These are phyloP conservation scores for Boletus tomentosulus DNA, from an alignment of 768 basidiomycete species.

Conservation along the genomic window DNA sequence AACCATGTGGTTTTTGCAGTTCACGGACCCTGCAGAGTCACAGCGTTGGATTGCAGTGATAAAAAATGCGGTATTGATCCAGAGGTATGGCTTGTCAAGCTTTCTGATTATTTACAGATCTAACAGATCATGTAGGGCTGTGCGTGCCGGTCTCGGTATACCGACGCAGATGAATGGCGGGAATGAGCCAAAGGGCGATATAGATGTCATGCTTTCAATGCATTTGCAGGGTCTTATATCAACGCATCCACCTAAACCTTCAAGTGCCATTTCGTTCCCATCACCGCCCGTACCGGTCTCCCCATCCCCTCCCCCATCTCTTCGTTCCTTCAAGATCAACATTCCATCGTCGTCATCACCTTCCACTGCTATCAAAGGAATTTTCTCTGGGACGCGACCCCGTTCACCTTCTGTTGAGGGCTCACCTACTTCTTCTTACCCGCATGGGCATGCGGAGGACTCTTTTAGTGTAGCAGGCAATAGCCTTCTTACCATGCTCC, in stretches of 20 bases:
- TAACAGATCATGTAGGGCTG: conserved; percentile 41
- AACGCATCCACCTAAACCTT: conserved; percentile 22
- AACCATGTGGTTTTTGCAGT: conserved; percentile 60
- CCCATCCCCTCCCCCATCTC: conserved; percentile 27
- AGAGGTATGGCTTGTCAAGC: conserved; percentile 43
- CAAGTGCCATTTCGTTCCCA: conserved; percentile 6
- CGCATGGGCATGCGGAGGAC: conserved; percentile 41
- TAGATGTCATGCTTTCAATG: conserved; percentile 83
- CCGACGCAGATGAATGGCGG: conserved; percentile 38
- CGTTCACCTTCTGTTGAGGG: conserved; percentile 39
- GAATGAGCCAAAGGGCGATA: conserved; percentile 69
- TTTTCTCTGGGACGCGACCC: conserved; percentile 21
- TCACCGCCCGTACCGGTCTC: conserved; percentile 21
- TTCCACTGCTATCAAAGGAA: conserved; percentile 16
- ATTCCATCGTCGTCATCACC: conserved; percentile 17
- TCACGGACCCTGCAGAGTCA: conserved; percentile 54
- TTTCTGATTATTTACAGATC: neutral
- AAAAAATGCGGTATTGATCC: conserved; percentile 66
- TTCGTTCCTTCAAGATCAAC: conserved; percentile 23
- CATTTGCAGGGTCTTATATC: conserved; percentile 56
- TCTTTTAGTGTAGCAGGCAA: conserved; percentile 55
- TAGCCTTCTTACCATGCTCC: conserved; percentile 50
- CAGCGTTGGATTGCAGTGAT: conserved; percentile 76
- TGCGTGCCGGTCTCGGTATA: conserved; percentile 62
- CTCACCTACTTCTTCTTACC: conserved; percentile 34